These are phyloP conservation scores for Nymphaea thermarum DNA, from an alignment of 164 flowering plant genomes.

Conservation along the genomic window DNA sequence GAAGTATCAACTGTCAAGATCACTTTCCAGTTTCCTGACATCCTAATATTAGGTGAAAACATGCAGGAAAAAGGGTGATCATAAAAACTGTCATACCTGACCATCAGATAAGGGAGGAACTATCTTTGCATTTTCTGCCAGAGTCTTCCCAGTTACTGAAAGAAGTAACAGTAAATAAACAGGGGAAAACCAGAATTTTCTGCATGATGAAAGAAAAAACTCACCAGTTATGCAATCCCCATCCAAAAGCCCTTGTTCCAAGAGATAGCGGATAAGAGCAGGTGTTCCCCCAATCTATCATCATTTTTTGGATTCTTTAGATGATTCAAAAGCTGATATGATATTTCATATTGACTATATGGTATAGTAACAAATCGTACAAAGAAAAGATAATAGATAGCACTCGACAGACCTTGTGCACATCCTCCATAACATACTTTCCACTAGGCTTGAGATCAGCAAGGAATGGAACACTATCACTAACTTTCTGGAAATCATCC, in stretches of 20 bases:
- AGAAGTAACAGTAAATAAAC: background rate
- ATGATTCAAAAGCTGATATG: background rate
- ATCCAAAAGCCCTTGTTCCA: slow-evolving; percentile 67
- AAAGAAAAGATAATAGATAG: slow-evolving; percentile 1
- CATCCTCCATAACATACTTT: slow-evolving; percentile 95
- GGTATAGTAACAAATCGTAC: too few relatives aligned
- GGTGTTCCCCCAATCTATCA: slow-evolving; percentile 94
- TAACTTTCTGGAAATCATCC: slow-evolving; percentile 95
- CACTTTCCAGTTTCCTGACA: background rate
- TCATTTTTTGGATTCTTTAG: background rate
- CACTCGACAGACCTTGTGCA: slow-evolving; percentile 58
- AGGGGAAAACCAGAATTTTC: background rate
- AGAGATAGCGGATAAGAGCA: slow-evolving; percentile 72
- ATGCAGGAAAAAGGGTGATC: background rate
- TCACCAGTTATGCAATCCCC: slow-evolving; percentile 96
- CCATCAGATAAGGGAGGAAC: slow-evolving; percentile 62
- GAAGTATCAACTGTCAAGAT: background rate
- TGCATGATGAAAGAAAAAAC: background rate
- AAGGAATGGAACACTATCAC: slow-evolving; percentile 84
- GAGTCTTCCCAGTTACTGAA: slow-evolving; percentile 88
- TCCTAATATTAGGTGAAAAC: background rate
- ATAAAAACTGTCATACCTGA: slow-evolving; percentile 43
- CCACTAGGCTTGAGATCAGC: slow-evolving; percentile 99
- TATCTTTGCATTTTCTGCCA: slow-evolving; percentile 70
- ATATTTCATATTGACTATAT: too few relatives aligned